These are phyloP conservation scores for Lotus japonicus DNA, from an alignment of 306 rosid species.

Conservation along the genomic window DNA sequence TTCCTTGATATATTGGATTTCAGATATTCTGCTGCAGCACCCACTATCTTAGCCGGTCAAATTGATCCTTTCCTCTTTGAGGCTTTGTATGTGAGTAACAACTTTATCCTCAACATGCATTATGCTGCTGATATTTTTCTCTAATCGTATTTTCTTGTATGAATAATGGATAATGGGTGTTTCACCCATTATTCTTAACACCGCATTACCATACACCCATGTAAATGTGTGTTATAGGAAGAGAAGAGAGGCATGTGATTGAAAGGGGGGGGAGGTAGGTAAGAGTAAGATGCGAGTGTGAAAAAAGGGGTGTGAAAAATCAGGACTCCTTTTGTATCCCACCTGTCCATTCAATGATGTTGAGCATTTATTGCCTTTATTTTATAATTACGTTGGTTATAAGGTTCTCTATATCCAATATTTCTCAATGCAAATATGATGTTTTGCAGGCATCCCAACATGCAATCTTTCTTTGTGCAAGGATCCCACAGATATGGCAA, in stretches of 20 bases:
- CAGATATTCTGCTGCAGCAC: conserved; percentile 92
- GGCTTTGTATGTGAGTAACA: conserved; percentile 82
- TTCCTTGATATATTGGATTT: conserved; percentile 59
- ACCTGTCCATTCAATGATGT: not conserved
- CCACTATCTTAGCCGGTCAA: conserved; percentile 83
- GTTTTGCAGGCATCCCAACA: conserved; percentile 85
- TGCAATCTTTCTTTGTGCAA: conserved; percentile 82
- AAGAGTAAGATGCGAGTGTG: no score
- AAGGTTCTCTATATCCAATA: not conserved
- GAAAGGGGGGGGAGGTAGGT: no score
- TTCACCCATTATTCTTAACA: no score
- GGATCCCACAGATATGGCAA: conserved; percentile 93
- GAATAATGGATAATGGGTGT: no score
- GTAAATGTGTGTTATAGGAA: no score
- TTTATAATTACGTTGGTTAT: not conserved
- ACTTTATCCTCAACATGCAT: not conserved
- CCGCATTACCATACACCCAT: no score
- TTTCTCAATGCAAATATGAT: conserved; percentile 31
- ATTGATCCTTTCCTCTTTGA: conserved; percentile 85
- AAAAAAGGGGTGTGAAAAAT: no score
- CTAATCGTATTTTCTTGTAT: not conserved
- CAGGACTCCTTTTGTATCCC: not conserved
- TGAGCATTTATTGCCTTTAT: not conserved
- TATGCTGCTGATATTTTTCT: conserved; percentile 7
- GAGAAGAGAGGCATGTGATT: no score